Conservation (phyloP, 2,329 filamentous ascomycete species). For the Didymella arachidicola region DNA sequence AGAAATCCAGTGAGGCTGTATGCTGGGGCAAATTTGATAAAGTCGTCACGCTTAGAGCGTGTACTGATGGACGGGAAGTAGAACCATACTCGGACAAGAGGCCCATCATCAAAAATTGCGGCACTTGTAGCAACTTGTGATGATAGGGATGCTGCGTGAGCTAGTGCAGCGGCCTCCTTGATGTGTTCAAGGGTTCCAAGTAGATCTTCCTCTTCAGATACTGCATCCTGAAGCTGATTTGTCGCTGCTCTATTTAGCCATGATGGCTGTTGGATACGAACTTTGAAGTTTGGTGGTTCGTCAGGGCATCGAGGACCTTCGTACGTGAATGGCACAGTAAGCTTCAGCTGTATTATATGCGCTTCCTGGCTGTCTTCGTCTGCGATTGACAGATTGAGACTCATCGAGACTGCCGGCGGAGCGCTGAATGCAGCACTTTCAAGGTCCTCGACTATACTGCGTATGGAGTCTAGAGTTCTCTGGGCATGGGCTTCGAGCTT, state of each 20-base stretch:
- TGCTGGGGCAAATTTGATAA: constrained; percentile 61
- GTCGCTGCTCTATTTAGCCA: constrained; percentile 38
- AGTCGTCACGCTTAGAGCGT: constrained; percentile 64
- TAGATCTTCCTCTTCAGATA: constrained; percentile 24
- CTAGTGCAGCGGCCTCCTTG: constrained; percentile 26
- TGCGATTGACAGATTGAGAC: constrained; percentile 20
- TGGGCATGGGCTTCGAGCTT: constrained; percentile 21
- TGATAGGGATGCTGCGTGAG: constrained; percentile 1
- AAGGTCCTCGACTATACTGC: constrained; percentile 6
- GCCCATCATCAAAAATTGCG: constrained; percentile 1
- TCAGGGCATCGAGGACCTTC: constrained; percentile 12
- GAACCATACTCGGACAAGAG: constrained; percentile 65
- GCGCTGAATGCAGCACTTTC: neutral
- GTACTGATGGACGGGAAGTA: constrained; percentile 70
- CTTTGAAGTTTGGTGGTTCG: constrained; percentile 32
- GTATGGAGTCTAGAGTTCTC: constrained; percentile 23
- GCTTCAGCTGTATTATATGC: constrained; percentile 27
- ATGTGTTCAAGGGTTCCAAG: constrained; percentile 35
- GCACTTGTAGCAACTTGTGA: neutral
- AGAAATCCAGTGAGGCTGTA: constrained; percentile 67
- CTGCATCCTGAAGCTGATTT: constrained; percentile 21
- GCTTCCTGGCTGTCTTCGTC: constrained; percentile 2
- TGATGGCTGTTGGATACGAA: constrained; percentile 34
- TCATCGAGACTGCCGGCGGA: constrained; percentile 23
- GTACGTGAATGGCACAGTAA: constrained; percentile 32